Base-by-base conservation (phyloP, 2,329 filamentous ascomycete genomes). In the Chaetomiaceae sp. region DNA sequence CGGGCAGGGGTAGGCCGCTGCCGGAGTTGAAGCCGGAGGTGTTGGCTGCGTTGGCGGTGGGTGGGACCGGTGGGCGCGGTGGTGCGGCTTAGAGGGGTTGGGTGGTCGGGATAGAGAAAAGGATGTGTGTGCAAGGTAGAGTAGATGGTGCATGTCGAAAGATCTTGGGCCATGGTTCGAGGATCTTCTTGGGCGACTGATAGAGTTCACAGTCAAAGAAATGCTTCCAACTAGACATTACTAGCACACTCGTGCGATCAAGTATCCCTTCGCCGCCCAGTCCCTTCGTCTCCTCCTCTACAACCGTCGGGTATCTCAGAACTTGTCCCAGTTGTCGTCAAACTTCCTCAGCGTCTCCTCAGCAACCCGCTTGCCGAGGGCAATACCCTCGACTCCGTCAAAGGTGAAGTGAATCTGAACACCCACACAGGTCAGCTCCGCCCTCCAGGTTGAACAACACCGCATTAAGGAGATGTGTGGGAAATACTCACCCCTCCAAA, bases 11-110 rank as follows among this genome's bases (percentile, higher is more conserved):
- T 17, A 57, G 69, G 37, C 60, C 59, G 44, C 47, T 71, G 52
- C 69, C 69, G 3, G 61, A 63, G 44, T 64, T 71, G 36, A 59
- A 60, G 43, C 61, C 63, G 1, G 66, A 69, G 25, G 64, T 68
- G n/a, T 29, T 62, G 36, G 37, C 58, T 25, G 62, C 59, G 12
- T 19, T 63, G 49, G 58, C 60, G 12, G 44, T 55, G 3, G 59
- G 61, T 1, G 62, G 57, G 2, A 53, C 58, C 3, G 63, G 63
- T 34, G 63, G 63, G 19, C 59, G 63, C 46, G 62, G 59, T 47
- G 62, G 57, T 47, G 60, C 53, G 37, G 52, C 58, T 33, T 61
- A 58, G 43, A 40, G 19, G 9, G 9, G 9, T 33, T 9, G 20
- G 40, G 34, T 47, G 8, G 34, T 40, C n/a, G 6, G 46, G 20